Percentiles rank a stretch among this genome's conserved stretches.
Conservation (phyloP, 352 stramenopile genomes). For the Pythium volutum region DNA sequence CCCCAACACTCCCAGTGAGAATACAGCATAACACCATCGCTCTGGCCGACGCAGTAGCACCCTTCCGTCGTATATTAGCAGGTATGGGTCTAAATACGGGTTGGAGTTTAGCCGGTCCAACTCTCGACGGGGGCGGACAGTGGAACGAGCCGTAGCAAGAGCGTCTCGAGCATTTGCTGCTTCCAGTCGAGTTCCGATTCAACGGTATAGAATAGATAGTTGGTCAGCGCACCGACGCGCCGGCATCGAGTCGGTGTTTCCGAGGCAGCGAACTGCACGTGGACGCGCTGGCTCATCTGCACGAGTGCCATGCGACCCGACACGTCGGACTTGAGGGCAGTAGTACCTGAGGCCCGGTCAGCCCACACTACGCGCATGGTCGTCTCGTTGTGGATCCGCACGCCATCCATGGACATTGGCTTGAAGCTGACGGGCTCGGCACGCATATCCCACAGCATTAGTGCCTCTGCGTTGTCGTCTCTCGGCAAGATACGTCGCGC, state of each 20-base stretch:
- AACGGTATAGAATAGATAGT: constrained; percentile 18
- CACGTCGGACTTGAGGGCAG: background rate
- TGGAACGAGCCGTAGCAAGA: background rate
- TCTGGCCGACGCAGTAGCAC: too few species aligned
- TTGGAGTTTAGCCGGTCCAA: background rate
- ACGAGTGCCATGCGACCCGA: background rate
- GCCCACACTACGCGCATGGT: constrained; percentile 11
- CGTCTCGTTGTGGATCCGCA: constrained; percentile 11
- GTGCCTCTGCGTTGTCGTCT: background rate
- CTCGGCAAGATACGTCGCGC: background rate
- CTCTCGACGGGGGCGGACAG: background rate
- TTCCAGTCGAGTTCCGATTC: constrained; percentile 19
- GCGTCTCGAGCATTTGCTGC: constrained; percentile 15
- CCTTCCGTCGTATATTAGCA: too few species aligned
- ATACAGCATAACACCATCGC: too few species aligned
- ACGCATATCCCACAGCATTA: constrained; percentile 10
- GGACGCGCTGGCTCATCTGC: constrained; percentile 13
- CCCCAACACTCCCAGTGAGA: too few species aligned
- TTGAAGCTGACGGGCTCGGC: constrained; percentile 12
- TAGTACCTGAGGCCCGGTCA: background rate
- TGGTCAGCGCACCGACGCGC: constrained; percentile 15
- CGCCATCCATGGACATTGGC: constrained; percentile 20
- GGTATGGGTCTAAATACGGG: too few species aligned
- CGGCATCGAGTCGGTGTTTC: constrained; percentile 15
- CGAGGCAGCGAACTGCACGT: constrained; percentile 1